Base-by-base conservation (phyloP, 768 basidiomycete species). In the Heimioporus sp. region DNA sequence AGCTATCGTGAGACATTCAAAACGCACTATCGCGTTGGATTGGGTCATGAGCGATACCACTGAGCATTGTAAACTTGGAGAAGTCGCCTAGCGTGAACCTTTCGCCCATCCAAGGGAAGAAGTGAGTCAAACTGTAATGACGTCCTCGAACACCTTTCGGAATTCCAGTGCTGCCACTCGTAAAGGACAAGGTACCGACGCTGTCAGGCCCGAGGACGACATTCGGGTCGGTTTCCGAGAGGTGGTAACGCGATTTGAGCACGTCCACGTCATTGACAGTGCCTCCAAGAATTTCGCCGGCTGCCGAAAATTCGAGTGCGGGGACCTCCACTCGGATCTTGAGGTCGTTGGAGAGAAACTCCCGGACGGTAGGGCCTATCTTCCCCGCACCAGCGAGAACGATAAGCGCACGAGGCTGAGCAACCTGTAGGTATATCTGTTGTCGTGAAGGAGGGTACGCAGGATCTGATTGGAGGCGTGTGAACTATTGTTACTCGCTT, bases 61-160 rank as follows among this genome's bases (percentile, higher is more conserved):
- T 95, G 30, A 99, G 80, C 97, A 99, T 98, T 0, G 97, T 98
- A 64, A 97, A 99, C 69, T 84, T 91, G 55, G 90, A 92, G 30
- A 76, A 71, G 52, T 84, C 76, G 35, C 76, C 73, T 43, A 99
- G 72, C 2, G 80, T 85, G 65, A 98, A 99, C 30, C 85, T 73
- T 65, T 92, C 73, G 19, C 88, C 87, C 97, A 99, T 98, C 97
- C 97, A 99, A 2, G 95, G 95, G 82, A 98, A 98, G 80, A 98
- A 99, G 67, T 98, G 97, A 0, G 97, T 99, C 58, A 99, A 73
- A 58, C 90, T 92, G 71, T 90, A 98, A 68, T 99, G 97, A 41
- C 97, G 76, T 0, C 97, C 97, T 54, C 81, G 82, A 17, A 99
- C 96, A n/a, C 96, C 96, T 73, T 99, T 98, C 0, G 97, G 97